Percentiles rank a stretch among this genome's conserved stretches.
Conservation (phyloP, 140 eudicot genomes). For the Anethum foeniculum region DNA sequence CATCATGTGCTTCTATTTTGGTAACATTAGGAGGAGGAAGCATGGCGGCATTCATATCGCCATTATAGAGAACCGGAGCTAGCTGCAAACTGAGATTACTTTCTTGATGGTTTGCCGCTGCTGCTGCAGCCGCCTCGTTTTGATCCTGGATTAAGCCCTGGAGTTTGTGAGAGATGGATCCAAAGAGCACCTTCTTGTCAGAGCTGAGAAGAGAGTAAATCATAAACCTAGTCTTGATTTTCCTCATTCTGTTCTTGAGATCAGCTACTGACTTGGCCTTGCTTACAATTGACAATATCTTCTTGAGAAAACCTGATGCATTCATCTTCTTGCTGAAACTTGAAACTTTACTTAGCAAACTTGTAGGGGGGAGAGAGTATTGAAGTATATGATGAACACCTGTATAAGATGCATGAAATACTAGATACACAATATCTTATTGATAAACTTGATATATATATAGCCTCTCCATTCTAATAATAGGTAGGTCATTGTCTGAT, state of each 20-base stretch:
- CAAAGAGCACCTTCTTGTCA: constrained; percentile 22
- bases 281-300: constrained; percentile 9
- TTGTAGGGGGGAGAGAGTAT: neutral
- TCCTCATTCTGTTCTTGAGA: constrained; percentile 19
- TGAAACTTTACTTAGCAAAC: neutral
- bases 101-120: neutral
- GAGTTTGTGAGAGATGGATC: constrained; percentile 17
- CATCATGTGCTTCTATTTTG: neutral
- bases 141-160: neutral
- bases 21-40: neutral
- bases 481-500: neutral
- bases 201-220: constrained; percentile 17
- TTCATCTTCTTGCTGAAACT: neutral
- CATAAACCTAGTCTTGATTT: constrained; percentile 17
- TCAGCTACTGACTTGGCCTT: constrained; percentile 9
- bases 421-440: neutral
- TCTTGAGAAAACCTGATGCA: constrained; percentile 15
- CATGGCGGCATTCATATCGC: neutral
- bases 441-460: neutral
- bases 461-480: neutral
- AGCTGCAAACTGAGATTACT: neutral
- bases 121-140: neutral
- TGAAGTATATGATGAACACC: neutral
- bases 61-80: neutral
- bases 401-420: neutral